Base-by-base conservation (phyloP, 83 land plant genomes). In the Larix sibirica region DNA sequence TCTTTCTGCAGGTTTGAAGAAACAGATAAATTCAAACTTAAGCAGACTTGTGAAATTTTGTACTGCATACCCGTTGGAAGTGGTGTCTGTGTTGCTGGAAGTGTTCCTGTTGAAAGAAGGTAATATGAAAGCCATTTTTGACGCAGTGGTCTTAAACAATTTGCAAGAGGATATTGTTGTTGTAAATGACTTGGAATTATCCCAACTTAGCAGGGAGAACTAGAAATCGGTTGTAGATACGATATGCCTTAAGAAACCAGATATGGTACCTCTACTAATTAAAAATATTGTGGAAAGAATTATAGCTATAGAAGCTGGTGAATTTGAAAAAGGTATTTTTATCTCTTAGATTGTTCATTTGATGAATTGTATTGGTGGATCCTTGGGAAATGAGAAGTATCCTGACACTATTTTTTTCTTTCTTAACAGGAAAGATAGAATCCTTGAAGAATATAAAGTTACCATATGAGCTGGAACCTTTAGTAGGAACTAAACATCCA, bases 11-110 rank as follows among this genome's bases (percentile, higher is more conserved):
- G 50, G 50, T n/a, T 73, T 73, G 21, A 36, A 47, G 44, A 73
- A 73, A 42, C 77, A 73, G 24, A 18, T 21, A 20, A 73, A 42
- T 2, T 21, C 54, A 42, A 73, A 73, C 21, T 42, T 36, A 12
- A 42, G 54, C 56, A 73, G 77, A 18, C 77, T 73, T n/a, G 24
- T n/a, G 56, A 20, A 73, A 56, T 73, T 73, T 18, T 42, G 77
- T 73, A 73, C 56, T 5, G 56, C 56, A 42, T 42, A 73, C 38
- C 14, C 77, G 8, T 21, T 6, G 21, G 77, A 73, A 20, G 77
- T 73, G 20, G 56, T 73, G 56, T 73, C 77, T 73, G 77, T 73
- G 44, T 24, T 73, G 26, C 77, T 73, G 50, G 77, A 73, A 20
- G 77, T 40, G 77, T 73, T 54, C 54, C 77, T 73, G 2, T 42